Evolutionary conservation across 2,329 filamentous ascomycete species (phyloP).

Genomic region (Lecanosticta acicola): DNA sequence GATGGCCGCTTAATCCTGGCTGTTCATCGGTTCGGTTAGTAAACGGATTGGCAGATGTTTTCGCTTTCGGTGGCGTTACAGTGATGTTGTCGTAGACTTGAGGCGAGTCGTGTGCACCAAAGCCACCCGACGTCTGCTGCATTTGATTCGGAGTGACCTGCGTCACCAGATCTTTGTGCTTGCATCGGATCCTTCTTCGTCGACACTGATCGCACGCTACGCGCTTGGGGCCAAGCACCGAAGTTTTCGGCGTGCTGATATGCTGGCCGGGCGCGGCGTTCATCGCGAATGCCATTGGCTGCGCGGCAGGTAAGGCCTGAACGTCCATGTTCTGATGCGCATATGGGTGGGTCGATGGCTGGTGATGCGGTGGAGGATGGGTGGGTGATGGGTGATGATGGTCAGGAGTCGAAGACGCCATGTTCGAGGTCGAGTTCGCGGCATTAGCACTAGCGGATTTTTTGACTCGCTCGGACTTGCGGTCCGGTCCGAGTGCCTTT

Average conservation of each 20-base stretch:
- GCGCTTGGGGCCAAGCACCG: constrained; percentile 55
- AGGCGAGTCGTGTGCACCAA: constrained; percentile 3
- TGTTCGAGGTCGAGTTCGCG: constrained; percentile 16
- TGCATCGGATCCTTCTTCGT: constrained; percentile 57
- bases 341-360: constrained; percentile 19
- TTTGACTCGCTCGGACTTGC: constrained; percentile 40
- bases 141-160: constrained; percentile 18
- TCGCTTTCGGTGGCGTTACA: constrained; percentile 18
- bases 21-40: constrained; percentile 12
- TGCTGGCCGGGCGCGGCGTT: constrained; percentile 23
- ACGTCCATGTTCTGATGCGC: constrained; percentile 21
- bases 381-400: constrained; percentile 9
- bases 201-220: constrained; percentile 59
- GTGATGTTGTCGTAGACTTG: constrained; percentile 28
- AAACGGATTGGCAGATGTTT: not conserved
- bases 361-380: constrained; percentile 21
- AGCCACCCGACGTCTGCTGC: not conserved
- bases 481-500: constrained; percentile 37
- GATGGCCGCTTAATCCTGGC: constrained; percentile 4
- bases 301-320: constrained; percentile 14
- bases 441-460: constrained; percentile 15
- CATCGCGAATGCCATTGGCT: constrained; percentile 27
- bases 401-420: constrained; percentile 19
- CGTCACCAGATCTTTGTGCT: constrained; percentile 54
- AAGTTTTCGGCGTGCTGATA: constrained; percentile 50